Percentiles rank a stretch among this genome's conserved stretches.
Conservation (phyloP, 352 stramenopile species). For the Globisporangium abappressorium region DNA sequence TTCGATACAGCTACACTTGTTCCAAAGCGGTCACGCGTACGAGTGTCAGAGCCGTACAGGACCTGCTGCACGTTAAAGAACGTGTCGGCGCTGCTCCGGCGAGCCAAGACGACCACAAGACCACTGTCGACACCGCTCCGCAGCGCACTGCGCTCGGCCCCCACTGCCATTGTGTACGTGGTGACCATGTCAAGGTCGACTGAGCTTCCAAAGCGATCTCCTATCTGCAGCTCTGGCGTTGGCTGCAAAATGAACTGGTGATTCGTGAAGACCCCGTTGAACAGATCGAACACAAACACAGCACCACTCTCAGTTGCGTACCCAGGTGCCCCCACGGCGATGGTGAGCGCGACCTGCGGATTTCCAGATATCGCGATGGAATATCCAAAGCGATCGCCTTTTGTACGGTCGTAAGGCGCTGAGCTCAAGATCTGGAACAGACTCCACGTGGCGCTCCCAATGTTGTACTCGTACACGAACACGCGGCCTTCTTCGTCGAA, state of each 20-base stretch:
- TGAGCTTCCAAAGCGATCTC: constrained; percentile 65
- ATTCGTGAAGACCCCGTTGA: constrained; percentile 56
- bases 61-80: constrained; percentile 77
- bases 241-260: constrained; percentile 59
- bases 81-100: constrained; percentile 44
- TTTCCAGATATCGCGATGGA: constrained; percentile 59
- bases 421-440: constrained; percentile 68
- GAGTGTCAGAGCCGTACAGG: constrained; percentile 63
- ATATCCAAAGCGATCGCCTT: constrained; percentile 70
- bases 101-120: constrained; percentile 47
- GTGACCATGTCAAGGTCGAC: constrained; percentile 73
- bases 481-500: constrained; percentile 57
- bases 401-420: constrained; percentile 36
- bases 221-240: constrained; percentile 38
- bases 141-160: constrained; percentile 43
- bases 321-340: constrained; percentile 68
- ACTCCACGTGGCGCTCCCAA: constrained; percentile 30
- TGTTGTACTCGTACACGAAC: constrained; percentile 76
- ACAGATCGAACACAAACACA: constrained; percentile 75
- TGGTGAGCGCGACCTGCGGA: constrained; percentile 32
- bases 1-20: constrained; percentile 62
- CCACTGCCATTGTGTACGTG: constrained; percentile 68
- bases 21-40: constrained; percentile 67
- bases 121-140: constrained; percentile 43
- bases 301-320: constrained; percentile 50